Percentiles rank a stretch among this genome's conserved stretches.
Evolutionary conservation across 2,329 filamentous ascomycete genomes (phyloP).

Genomic region (Verticillium nonalfalfae): DNA sequence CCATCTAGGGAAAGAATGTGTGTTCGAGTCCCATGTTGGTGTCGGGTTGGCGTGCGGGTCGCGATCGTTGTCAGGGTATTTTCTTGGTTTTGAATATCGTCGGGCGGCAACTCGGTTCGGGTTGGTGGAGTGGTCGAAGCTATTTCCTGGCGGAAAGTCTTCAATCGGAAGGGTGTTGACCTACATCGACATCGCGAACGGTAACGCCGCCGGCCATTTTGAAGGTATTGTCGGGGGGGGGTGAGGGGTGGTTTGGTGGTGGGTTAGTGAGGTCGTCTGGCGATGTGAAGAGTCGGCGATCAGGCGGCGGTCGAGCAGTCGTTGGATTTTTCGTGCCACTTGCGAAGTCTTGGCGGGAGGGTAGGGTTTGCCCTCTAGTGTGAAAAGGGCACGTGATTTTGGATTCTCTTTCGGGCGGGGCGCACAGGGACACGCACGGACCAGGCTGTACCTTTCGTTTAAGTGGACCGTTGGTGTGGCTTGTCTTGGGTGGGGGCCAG

Average conservation of each 20-base stretch:
- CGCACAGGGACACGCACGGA: background rate
- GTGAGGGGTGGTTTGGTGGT: conserved; percentile 14
- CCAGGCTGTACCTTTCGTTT: background rate
- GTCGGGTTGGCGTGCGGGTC: background rate
- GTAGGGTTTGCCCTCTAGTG: conserved; percentile 5
- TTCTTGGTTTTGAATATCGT: background rate
- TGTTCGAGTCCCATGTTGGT: background rate
- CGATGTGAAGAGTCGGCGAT: conserved; percentile 16
- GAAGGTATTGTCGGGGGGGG: conserved; percentile 42
- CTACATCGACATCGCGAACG: conserved; percentile 82
- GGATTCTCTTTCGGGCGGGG: background rate
- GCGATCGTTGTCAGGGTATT: conserved; percentile 1
- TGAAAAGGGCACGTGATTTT: background rate
- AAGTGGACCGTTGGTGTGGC: background rate
- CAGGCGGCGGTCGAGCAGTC: conserved; percentile 5
- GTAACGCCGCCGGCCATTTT: conserved; percentile 75
- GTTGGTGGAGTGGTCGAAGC: background rate
- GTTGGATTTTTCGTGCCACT: conserved; percentile 1
- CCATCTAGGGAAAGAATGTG: background rate
- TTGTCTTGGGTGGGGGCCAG: too few relatives aligned
- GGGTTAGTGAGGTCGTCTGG: conserved; percentile 18
- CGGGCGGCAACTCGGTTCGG: background rate
- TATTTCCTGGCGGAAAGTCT: background rate
- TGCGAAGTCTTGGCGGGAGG: conserved; percentile 1
- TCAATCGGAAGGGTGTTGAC: conserved; percentile 26